Conservation (phyloP, 371 early-diverging fungal species). For the Apophysomyces trapeziformis region DNA sequence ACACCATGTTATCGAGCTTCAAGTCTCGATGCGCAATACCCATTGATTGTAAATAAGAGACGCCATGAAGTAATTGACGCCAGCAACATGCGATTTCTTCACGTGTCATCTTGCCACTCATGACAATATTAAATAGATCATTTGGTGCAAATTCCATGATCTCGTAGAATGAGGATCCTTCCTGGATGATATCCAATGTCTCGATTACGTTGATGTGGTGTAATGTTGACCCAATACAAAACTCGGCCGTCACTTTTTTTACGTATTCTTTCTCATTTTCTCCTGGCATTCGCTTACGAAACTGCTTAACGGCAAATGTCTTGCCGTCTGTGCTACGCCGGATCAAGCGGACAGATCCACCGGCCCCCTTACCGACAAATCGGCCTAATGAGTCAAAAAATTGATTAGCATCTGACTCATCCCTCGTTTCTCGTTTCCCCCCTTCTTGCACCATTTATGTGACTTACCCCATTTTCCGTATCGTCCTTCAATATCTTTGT, state of each 20-base stretch:
- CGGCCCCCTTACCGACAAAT: constrained; percentile 73
- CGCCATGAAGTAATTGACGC: constrained; percentile 71
- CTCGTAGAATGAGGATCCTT: constrained; percentile 60
- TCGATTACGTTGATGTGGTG: constrained; percentile 84
- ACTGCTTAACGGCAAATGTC: constrained; percentile 80
- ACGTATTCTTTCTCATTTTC: constrained; percentile 77
- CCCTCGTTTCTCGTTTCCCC: background rate
- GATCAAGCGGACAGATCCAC: constrained; percentile 74
- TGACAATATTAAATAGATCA: constrained; percentile 72
- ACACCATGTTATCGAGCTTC: constrained; percentile 82
- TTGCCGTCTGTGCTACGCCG: constrained; percentile 57
- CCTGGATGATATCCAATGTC: constrained; percentile 77
- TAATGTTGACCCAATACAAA: constrained; percentile 75
- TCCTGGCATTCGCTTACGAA: constrained; percentile 61
- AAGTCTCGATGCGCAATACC: constrained; percentile 86
- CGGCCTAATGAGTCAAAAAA: constrained; percentile 23
- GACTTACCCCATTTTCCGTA: constrained; percentile 55
- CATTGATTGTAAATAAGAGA: constrained; percentile 67
- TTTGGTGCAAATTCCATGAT: constrained; percentile 81
- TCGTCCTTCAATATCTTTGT: constrained; percentile 33
- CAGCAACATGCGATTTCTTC: constrained; percentile 70
- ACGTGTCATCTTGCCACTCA: constrained; percentile 60
- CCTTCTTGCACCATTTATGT: too few species aligned
- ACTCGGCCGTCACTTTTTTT: constrained; percentile 81
- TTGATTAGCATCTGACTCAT: too few species aligned